phyloP scores from a whole-genome alignment of 2,329 filamentous ascomycete species.

The Pestalotiopsis sp. region DNA sequence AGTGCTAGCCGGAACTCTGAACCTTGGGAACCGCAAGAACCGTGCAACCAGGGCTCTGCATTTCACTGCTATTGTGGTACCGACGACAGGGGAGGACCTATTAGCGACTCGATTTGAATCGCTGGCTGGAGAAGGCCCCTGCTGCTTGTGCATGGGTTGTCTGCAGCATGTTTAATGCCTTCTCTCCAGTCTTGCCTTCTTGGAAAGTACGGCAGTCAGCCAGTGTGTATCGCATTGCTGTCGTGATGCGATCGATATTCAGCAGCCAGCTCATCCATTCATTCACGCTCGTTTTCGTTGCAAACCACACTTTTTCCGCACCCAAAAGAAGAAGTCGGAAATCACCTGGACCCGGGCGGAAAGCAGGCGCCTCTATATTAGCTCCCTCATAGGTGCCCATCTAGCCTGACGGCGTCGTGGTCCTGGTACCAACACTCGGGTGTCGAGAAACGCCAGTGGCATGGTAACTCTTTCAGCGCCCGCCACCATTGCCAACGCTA shows the following conservation, averaged over 20 bases:
- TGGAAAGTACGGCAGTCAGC: not conserved
- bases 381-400: not conserved
- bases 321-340: not conserved
- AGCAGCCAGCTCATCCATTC: not conserved
- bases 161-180: not conserved
- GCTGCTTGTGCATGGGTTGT: not conserved
- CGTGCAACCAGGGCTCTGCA: not conserved
- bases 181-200: not conserved
- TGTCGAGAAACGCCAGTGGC: not conserved
- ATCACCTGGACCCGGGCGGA: not conserved
- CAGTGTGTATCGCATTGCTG: not conserved
- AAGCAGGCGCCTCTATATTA: not conserved
- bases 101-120: not conserved
- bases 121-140: not conserved
- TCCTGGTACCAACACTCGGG: not conserved
- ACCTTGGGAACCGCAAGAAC: not conserved
- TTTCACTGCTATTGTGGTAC: not conserved
- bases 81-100: not conserved
- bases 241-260: not conserved
- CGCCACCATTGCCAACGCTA: not conserved
- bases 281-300: not conserved
- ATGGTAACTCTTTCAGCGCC: not conserved
- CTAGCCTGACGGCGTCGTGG: not conserved
- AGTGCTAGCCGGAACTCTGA: not conserved
- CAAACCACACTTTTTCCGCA: not conserved